Evolutionary conservation across 768 basidiomycete species (phyloP), one percentile per base, ranked within the genome.

Genomic region (Gelatoporia subvermispora): DNA sequence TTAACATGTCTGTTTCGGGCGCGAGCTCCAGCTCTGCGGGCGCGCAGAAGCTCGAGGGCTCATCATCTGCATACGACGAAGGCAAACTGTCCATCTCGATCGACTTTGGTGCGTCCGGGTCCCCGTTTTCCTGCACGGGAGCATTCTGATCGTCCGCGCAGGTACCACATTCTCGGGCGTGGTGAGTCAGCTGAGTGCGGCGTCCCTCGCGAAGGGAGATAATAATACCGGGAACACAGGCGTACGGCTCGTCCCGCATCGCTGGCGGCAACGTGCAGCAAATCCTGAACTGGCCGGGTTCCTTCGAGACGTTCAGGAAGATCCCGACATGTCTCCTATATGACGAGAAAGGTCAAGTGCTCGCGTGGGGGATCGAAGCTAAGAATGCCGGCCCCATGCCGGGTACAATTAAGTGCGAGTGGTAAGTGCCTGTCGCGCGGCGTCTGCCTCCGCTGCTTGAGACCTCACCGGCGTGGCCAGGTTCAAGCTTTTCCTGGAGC

Each of bases 401-500:
- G 3, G 87, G 88, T 7, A 81, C 79, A 10, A 70, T 69, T 43
- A 75, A 72, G 49, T 82, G 75, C 46, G 79, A 79, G 67, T 78
- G 78, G 79, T 75, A 53, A 37, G 65, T 28, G 9, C 24, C 42
- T 15, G 34, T 15, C 13, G 21, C 17, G 20, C 22, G 3, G 35
- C 11, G 31, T 25, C 43, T 47, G 35, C 8, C 15, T 15, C 45
- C 16, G n/a, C 28, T 25, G n/a, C n/a, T 9, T 43, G 40, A 24
- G 40, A 43, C 46, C 50, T 23, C 13, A 36, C 4, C 23, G n/a
- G n/a, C n/a, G n/a, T n/a, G 18, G 43, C n/a, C 42, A 76, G 81
- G 83, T 94, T 93, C 73, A 93, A 93, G 60, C 70, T 93, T 44
- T 90, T 88, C 65, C 72, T 94, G 49, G 89, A 93, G 59, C 91